Base-by-base conservation (phyloP, 1,139 yeast species). In the Keqinozyma sinolaborantium region DNA sequence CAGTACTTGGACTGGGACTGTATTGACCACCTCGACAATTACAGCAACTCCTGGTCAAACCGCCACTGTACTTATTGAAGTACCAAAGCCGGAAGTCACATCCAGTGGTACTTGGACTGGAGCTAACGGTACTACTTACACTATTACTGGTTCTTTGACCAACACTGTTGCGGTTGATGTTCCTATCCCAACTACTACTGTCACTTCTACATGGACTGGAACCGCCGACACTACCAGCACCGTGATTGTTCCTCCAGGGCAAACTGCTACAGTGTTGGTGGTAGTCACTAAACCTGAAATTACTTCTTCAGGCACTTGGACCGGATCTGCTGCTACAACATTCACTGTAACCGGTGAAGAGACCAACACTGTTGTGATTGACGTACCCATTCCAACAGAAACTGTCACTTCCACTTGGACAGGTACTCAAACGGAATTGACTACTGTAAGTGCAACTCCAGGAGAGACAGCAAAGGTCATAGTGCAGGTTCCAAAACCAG, bases 401-500 rank as follows among this genome's bases (percentile, higher is more conserved):
- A 32, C 35, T 5, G 15, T 15, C 6, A 29, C 36, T 9, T 32
- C 21, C 6, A 24, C 26, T 9, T 24, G 26, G 33, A 24, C 26
- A 19, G 29, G 29, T n/a, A 14, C 33, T 8, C 20, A 16, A n/a
- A 23, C 30, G n/a, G 6, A 18, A 9, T 29, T 29, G 3, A 33
- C 28, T 5, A 40, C 44, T 8, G 36, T 31, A 30, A 30, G 28
- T 24, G 46, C 26, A 4, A 5, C 15, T n/a, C n/a, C 25, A 16
- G 29, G 25, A n/a, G 23, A 18, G 7, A 27, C 29, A 5, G 21
- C 18, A n/a, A 27, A 23, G 2, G 21, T 44, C 3, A 30, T 42
- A 26, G 39, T 46, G 12, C 41, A 44, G 9, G 41, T 36, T 19
- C 51, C 51, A 12, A 27, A 16, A 12, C 37, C 34, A 26, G 11